Evolutionary conservation across 176 grass and related monocot genomes (phyloP).

Genomic region (Urochloa ruziziensis): DNA sequence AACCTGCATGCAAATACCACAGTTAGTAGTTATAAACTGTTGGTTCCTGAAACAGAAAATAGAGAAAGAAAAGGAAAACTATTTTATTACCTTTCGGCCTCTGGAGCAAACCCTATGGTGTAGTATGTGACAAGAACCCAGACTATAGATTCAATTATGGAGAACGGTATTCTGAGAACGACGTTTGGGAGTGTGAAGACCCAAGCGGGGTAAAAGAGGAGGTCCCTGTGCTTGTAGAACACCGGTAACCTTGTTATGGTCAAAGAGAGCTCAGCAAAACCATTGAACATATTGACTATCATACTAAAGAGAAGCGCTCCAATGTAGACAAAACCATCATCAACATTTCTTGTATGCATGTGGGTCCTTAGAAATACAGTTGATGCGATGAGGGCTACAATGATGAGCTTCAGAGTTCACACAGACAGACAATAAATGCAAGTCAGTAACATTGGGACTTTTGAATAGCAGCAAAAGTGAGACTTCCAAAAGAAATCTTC

Average conservation of each 20-base stretch:
- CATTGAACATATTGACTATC: slow-evolving; percentile 97
- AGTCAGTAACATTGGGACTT: neutral
- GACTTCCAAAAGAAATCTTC: neutral
- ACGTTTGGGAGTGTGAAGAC: slow-evolving; percentile 79
- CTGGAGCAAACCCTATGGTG: slow-evolving; percentile 82
- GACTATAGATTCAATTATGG: slow-evolving; percentile 74
- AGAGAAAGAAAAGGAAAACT: neutral
- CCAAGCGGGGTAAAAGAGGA: slow-evolving; percentile 96
- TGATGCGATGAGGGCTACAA: slow-evolving; percentile 67
- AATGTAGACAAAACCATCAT: slow-evolving; percentile 74
- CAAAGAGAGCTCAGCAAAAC: slow-evolving; percentile 90
- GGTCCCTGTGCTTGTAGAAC: slow-evolving; percentile 97
- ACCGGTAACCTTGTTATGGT: slow-evolving; percentile 82
- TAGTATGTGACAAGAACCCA: slow-evolving; percentile 91
- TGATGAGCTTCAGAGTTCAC: slow-evolving; percentile 56
- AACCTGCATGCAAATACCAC: slow-evolving; percentile 59
- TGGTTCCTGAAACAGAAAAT: neutral
- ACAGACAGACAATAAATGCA: neutral
- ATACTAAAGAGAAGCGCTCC: slow-evolving; percentile 80
- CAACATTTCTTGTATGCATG: slow-evolving; percentile 64
- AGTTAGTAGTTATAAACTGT: neutral
- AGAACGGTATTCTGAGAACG: slow-evolving; percentile 80
- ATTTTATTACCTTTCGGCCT: slow-evolving; percentile 71
- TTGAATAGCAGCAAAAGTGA: neutral
- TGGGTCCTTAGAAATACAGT: slow-evolving; percentile 73